Evolutionary conservation across 257 asterid genomes (phyloP).

Genomic region (Nicotiana tabacum): DNA sequence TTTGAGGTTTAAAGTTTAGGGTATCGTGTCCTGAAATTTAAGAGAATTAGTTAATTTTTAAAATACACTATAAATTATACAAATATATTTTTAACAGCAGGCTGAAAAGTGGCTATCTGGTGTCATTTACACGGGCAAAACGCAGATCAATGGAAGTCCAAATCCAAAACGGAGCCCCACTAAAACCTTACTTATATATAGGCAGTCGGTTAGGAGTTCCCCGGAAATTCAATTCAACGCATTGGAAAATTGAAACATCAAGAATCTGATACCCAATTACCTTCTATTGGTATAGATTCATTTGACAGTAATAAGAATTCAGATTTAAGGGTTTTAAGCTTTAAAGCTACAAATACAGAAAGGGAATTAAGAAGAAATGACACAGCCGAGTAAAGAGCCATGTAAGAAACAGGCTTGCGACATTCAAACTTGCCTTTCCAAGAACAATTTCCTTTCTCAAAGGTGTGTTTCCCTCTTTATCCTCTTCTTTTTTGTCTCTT

Average conservation of each 20-base stretch:
- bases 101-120: too few relatives aligned
- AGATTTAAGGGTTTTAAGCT: not conserved
- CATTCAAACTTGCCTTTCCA: constrained; percentile 94
- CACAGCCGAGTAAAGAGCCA: constrained; percentile 82
- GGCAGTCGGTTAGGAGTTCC: not conserved
- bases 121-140: too few relatives aligned
- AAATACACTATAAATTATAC: too few relatives aligned
- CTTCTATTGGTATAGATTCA: too few relatives aligned
- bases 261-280: not conserved
- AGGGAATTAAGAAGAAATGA: constrained; percentile 32
- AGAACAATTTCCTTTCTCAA: constrained; percentile 84
- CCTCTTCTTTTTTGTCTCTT: not conserved
- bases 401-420: constrained; percentile 94
- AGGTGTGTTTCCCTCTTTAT: constrained; percentile 27
- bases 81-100: too few relatives aligned
- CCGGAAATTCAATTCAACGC: not conserved
- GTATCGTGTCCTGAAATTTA: too few relatives aligned
- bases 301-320: not conserved
- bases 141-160: not conserved
- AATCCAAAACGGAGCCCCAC: not conserved
- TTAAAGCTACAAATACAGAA: not conserved
- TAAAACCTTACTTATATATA: not conserved
- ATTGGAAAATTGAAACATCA: not conserved
- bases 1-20: too few relatives aligned
- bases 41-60: too few relatives aligned